phyloP scores from a whole-genome alignment of 2,329 filamentous ascomycete genomes.

The Leptographium wingfieldii region DNA sequence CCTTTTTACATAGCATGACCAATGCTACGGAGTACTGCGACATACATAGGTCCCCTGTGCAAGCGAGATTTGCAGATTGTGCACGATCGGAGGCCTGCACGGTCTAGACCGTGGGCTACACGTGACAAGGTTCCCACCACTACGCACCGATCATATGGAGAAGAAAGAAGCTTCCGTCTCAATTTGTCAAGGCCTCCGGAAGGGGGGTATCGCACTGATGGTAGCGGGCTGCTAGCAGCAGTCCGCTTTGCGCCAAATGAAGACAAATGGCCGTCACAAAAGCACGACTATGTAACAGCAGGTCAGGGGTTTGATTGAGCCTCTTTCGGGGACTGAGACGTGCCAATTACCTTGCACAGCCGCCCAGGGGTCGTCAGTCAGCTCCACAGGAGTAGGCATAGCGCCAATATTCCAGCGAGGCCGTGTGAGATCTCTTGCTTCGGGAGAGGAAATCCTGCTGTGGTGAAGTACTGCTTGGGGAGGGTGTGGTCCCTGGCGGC shows the following conservation, averaged over 20 bases:
- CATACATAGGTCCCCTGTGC: neutral
- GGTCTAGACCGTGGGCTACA: neutral
- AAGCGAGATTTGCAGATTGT: neutral
- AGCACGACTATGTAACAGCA: neutral
- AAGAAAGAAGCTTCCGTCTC: neutral
- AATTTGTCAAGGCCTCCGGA: neutral
- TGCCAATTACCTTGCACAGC: neutral
- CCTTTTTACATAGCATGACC: no score
- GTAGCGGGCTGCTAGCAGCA: neutral
- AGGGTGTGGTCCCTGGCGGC: neutral
- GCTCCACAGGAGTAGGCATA: neutral
- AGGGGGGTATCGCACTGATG: neutral
- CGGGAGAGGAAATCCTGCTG: no score
- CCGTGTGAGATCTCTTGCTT: neutral
- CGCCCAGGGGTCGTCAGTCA: neutral
- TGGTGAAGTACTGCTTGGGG: neutral
- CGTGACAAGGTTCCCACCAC: neutral
- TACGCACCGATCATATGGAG: neutral
- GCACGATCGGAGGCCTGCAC: neutral
- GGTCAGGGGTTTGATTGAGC: conserved; percentile 1
- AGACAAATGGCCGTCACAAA: neutral
- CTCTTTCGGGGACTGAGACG: neutral
- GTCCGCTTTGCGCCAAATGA: neutral
- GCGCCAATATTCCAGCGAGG: neutral
- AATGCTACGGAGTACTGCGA: neutral